Evolutionary conservation across 2,329 filamentous ascomycete species (phyloP), one percentile per base, ranked within the genome.

Genomic region (Aspergillus jensenii): DNA sequence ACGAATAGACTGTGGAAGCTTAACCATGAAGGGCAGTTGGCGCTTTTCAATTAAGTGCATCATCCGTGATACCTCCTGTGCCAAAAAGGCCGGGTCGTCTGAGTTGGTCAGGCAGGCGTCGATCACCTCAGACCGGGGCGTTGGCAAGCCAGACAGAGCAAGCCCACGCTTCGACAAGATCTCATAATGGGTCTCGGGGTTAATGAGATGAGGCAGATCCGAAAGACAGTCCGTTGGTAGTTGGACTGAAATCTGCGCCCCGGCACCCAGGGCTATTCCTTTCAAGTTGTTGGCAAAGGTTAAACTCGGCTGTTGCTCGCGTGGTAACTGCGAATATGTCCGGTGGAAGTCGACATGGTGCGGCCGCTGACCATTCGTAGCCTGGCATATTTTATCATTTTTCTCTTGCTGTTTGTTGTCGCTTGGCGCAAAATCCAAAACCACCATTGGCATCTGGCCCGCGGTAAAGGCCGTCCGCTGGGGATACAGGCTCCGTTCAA

Each of bases 131-230:
- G 44, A 27, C 6, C 17, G 23, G 15, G 44, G 35, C 3, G 55
- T 53, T 7, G 55, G 55, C 12, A 58, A 21, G 2, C 41, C 55
- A 8, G 48, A 52, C 6, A 47, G 7, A 6, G 50, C 55, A 6
- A 58, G 49, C 1, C 37, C 43, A 3, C 55, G 40, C 25, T 58
- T 58, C 14, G 55, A 58, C 3, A 58, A 40, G 2, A 53, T 7
- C 35, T 35, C 33, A 35, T 58, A 58, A 19, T 58, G 55, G 2
- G 41, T 33, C n/a, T 58, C 55, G 1, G 45, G 45, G 11, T 15
- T 17, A 9, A 17, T 21, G 27, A 49, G 31, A 31, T 47, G 43
- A 3, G 52, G 52, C 19, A 55, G 4, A 41, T 48, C 31, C 6
- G 43, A 25, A 37, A n/a, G 35, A 4, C 27, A 31, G 27, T 31